Conservation (phyloP, 1,139 yeast species). For the Kurtzmaniella quercitrusa region DNA sequence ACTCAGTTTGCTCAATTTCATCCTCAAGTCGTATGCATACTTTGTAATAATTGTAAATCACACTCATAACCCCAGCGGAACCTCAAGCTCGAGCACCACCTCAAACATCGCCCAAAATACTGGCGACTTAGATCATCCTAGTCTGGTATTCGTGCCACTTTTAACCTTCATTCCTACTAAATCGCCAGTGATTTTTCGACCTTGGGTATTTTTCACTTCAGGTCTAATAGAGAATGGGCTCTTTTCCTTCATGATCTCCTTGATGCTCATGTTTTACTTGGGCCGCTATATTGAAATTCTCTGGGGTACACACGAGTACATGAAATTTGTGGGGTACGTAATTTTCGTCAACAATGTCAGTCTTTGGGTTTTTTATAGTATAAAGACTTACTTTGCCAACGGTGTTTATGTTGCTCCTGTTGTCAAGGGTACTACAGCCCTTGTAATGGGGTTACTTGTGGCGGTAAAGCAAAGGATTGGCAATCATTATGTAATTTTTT, state of each 20-base stretch:
- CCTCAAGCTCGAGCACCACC: background rate
- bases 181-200: conserved; percentile 32
- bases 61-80: conserved; percentile 11
- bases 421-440: conserved; percentile 33
- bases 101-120: conserved; percentile 26
- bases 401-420: conserved; percentile 32
- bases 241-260: conserved; percentile 23
- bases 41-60: conserved; percentile 27
- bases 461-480: conserved; percentile 44
- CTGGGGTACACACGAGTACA: conserved; percentile 34
- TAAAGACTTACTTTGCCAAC: conserved; percentile 26
- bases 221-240: conserved; percentile 33
- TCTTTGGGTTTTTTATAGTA: conserved; percentile 30
- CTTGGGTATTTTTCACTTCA: conserved; percentile 37
- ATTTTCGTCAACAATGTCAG: conserved; percentile 29
- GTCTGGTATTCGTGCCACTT: conserved; percentile 37
- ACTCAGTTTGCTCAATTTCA: conserved; percentile 23
- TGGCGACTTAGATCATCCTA: conserved; percentile 38
- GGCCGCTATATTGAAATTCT: conserved; percentile 36
- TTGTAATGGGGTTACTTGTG: conserved; percentile 37
- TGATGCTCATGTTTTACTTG: conserved; percentile 27
- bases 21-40: conserved; percentile 29
- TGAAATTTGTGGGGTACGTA: conserved; percentile 23
- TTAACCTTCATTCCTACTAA: conserved; percentile 36
- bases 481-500: conserved; percentile 37